Evolutionary conservation across 768 basidiomycete species (phyloP).

Genomic region (Boletus insuetus): DNA sequence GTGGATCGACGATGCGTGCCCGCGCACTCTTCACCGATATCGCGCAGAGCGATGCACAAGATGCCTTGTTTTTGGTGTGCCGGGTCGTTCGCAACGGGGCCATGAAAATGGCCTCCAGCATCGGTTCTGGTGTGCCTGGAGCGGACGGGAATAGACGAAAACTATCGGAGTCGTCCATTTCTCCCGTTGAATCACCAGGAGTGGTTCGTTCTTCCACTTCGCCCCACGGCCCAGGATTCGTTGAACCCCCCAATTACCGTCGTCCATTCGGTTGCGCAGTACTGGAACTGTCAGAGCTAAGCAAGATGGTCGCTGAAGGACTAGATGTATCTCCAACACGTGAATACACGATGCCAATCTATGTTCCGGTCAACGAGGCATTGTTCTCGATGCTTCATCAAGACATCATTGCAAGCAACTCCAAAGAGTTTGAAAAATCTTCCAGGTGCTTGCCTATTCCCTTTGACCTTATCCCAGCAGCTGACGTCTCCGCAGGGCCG

Average conservation of each 20-base stretch:
- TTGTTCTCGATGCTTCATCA: slow-evolving; percentile 94
- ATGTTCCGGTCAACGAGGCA: slow-evolving; percentile 75
- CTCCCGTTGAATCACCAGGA: slow-evolving; percentile 35
- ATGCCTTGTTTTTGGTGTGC: slow-evolving; percentile 87
- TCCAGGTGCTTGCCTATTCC: slow-evolving; percentile 51
- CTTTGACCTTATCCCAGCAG: not conserved
- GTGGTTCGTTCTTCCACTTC: slow-evolving; percentile 11
- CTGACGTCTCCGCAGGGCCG: slow-evolving; percentile 55
- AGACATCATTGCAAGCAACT: slow-evolving; percentile 81
- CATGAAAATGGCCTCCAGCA: slow-evolving; percentile 65
- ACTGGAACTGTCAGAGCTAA: slow-evolving; percentile 76
- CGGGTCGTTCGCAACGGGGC: slow-evolving; percentile 86
- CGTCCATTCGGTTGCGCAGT: slow-evolving; percentile 97
- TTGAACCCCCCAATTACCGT: slow-evolving; percentile 56
- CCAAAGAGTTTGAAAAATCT: slow-evolving; percentile 80
- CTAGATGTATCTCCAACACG: slow-evolving; percentile 59
- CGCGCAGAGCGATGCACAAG: slow-evolving; percentile 80
- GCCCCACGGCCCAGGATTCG: slow-evolving; percentile 27
- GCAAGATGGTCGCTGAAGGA: slow-evolving; percentile 63
- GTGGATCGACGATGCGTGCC: slow-evolving; percentile 53
- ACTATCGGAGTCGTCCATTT: slow-evolving; percentile 50
- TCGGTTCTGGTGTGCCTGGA: slow-evolving; percentile 45
- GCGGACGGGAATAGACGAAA: slow-evolving; percentile 44
- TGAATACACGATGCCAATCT: slow-evolving; percentile 89
- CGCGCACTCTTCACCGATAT: slow-evolving; percentile 90